phyloP scores from a whole-genome alignment of 495 filamentous ascomycete species.

The Cenococcum geophilum region DNA sequence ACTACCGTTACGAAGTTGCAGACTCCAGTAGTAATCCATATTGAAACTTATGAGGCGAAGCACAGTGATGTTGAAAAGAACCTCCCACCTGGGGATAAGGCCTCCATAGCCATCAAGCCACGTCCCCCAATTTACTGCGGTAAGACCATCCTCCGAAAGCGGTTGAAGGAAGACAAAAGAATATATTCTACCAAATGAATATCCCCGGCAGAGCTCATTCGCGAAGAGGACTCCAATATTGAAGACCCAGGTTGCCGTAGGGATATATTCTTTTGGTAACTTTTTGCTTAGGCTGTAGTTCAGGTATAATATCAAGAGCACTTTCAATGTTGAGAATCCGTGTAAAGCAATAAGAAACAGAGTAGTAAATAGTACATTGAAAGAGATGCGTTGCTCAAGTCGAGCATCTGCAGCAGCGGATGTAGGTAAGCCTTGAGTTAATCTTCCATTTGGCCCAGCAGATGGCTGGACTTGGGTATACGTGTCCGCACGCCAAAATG shows the following conservation, averaged over 20 bases:
- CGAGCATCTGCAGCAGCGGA: constrained; percentile 56
- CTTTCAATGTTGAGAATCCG: constrained; percentile 77
- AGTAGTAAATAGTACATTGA: constrained; percentile 77
- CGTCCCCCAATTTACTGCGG: constrained; percentile 50
- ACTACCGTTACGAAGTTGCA: constrained; percentile 57
- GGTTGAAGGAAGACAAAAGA: constrained; percentile 44
- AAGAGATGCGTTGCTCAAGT: constrained; percentile 68
- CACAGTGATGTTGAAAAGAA: constrained; percentile 95
- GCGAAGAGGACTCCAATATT: constrained; percentile 81
- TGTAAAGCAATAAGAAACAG: constrained; percentile 74
- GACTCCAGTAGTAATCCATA: constrained; percentile 91
- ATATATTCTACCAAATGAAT: constrained; percentile 60
- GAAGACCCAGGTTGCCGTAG: constrained; percentile 83
- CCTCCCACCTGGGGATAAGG: constrained; percentile 80
- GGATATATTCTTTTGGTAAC: constrained; percentile 61
- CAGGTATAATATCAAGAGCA: constrained; percentile 67
- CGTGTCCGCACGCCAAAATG: constrained; percentile 30
- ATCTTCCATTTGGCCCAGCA: constrained; percentile 16
- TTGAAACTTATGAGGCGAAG: constrained; percentile 94
- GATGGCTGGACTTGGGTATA: constrained; percentile 27
- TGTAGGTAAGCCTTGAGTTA: constrained; percentile 34
- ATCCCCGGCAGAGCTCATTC: constrained; percentile 79
- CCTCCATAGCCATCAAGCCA: constrained; percentile 74
- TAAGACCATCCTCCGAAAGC: constrained; percentile 36
- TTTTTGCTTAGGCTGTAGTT: constrained; percentile 74